Evolutionary conservation across 345 rosid species (phyloP), one percentile per base, ranked within the genome.

Genomic region (Salix udensis): DNA sequence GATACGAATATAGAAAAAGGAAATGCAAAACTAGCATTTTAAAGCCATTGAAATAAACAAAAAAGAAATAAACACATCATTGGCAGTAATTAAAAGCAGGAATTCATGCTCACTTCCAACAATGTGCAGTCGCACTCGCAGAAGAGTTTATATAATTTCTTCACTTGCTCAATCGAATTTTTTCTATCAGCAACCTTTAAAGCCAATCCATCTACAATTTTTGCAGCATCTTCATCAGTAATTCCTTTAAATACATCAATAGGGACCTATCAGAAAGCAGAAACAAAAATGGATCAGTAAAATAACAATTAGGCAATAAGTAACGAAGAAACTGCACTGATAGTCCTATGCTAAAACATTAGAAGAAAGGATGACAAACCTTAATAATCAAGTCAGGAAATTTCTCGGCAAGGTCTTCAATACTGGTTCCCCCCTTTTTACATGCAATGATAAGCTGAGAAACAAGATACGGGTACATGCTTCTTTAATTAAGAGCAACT

Each of bases 321-420:
- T 13, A 78, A 11, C 60, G 72, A 60, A 58, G 60, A 65, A 55
- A 72, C 31, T 70, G n/a, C 71, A 75, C 60, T 30, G 11, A 46
- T 26, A 37, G 31, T 62, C 74, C 70, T 31, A 4, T 36, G 40
- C 42, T 70, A 81, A 82, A 76, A 52, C 36, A 62, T 15, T 74
- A 65, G 31, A n/a, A 74, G 23, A 36, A 52, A 66, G 23, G 65
- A 42, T 68, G 62, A 64, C 23, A 70, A 77, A 96, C 98, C 98
- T 94, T 92, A 65, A 92, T 88, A 75, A 96, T 94, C 97, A 96
- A 91, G 82, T 94, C 91, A 58, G 98, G 99, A 81, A 88, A 96
- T 79, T 96, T 96, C 85, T 94, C 98, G 18, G 98, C 98, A 70
- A 96, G 98, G 83, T 96, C 99, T 85, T 96, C 99, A 82, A 96